Evolutionary conservation across 2,329 filamentous ascomycete genomes (phyloP).

Genomic region (Fusarium anthophilum): DNA sequence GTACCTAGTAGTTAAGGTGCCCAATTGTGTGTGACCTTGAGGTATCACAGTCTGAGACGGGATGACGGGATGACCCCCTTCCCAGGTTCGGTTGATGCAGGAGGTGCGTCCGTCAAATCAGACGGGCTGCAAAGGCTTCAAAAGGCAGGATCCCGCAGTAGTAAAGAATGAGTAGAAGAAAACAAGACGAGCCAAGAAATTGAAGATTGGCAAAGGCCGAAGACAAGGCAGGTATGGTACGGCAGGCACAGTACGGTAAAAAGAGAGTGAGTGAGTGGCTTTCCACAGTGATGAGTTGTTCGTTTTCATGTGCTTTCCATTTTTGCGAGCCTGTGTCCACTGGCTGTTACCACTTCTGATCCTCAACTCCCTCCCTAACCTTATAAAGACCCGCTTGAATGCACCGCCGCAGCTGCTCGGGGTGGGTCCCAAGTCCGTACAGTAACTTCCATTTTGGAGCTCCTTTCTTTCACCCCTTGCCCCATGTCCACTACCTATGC

Average conservation of each 20-base stretch:
- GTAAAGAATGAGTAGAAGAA: constrained; percentile 26
- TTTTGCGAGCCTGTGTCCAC: constrained; percentile 27
- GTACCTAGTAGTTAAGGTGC: background rate
- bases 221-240: constrained; percentile 2
- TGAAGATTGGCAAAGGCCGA: background rate
- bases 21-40: background rate
- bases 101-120: constrained; percentile 1
- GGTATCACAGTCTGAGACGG: constrained; percentile 8
- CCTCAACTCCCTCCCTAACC: background rate
- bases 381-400: constrained; percentile 15
- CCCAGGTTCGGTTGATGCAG: constrained; percentile 1
- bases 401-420: constrained; percentile 17
- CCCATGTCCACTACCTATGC: background rate
- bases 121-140: background rate
- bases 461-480: constrained; percentile 21
- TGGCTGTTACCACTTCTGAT: background rate
- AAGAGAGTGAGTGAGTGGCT: constrained; percentile 18
- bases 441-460: constrained; percentile 20
- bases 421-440: constrained; percentile 22
- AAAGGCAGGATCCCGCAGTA: background rate
- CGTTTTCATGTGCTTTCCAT: constrained; percentile 32
- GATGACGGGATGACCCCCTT: constrained; percentile 5
- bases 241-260: background rate
- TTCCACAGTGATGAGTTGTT: constrained; percentile 28
- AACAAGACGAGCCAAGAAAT: constrained; percentile 12